Base-by-base conservation (phyloP, 257 asterid species). In the Cordia subcordata region DNA sequence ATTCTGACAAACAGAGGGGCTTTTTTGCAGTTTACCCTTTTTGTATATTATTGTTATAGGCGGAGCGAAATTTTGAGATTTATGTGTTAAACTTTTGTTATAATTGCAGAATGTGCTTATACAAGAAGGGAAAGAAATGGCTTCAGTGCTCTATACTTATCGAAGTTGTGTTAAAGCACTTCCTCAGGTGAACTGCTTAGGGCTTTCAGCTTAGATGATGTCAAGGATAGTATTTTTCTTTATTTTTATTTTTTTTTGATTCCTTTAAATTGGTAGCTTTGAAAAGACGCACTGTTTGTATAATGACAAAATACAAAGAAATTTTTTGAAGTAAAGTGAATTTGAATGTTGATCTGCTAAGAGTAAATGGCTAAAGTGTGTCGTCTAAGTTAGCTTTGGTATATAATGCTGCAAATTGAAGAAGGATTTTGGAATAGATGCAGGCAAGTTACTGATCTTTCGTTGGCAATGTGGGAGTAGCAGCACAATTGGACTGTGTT, bases 91-190 rank as follows among this genome's bases (percentile, higher is more conserved):
- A 13, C 33, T 13, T 46, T 32, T 16, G 53, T 45, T 53, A 54
- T 66, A 52, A 47, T 53, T 80, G 77, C 85, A 92, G 99, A 85
- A 85, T 73, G 68, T 75, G 74, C 95, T 89, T 49, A 67, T 75
- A 65, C 89, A 88, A 71, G 99, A 93, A 75, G 97, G 97, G 49
- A 93, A 89, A 77, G 99, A 89, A 77, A 93, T 93, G 96, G 81
- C 86, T 67, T 93, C 99, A 13, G 97, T 93, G 72, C 94, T 93
- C 57, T 93, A 93, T 72, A 86, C 99, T 18, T 93, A 93, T 60
- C 76, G 99, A 68, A 88, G 97, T 73, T 92, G 99, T 47, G 96
- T 92, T 14, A 92, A 88, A 80, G 99, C 99, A 16, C 97, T 92
- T 75, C 99, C 99, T 49, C 99, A 92, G 99, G 99, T 92, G 61